These are phyloP conservation scores for Pilaira anomala DNA, from an alignment of 192 early-diverging fungal species.

Conservation along the genomic window DNA sequence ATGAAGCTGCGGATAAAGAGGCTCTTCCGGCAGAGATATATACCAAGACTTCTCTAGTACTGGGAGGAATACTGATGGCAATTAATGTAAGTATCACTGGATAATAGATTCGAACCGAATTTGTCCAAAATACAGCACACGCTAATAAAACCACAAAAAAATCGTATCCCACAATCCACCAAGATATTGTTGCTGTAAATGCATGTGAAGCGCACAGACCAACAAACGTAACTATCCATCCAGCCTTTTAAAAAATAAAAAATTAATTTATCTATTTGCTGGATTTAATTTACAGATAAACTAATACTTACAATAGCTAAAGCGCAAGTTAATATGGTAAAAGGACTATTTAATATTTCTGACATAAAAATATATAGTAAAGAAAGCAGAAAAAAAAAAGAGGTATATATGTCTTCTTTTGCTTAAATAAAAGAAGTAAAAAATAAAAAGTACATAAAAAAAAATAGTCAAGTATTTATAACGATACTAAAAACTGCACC, in stretches of 20 bases:
- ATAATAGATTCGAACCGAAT: slow-evolving; percentile 8
- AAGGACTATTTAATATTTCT: slow-evolving; percentile 1
- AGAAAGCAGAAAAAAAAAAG: slow-evolving; percentile 1
- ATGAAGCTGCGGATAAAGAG: slow-evolving; percentile 11
- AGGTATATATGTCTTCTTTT: too few relatives aligned
- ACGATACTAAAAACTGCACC: too few relatives aligned
- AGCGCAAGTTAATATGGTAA: neutral
- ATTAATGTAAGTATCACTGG: slow-evolving; percentile 23
- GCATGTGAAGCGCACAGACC: slow-evolving; percentile 19
- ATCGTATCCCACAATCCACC: slow-evolving; percentile 29
- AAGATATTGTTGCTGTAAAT: slow-evolving; percentile 11
- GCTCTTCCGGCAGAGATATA: slow-evolving; percentile 13
- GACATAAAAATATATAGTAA: slow-evolving; percentile 4
- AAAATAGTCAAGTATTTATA: too few relatives aligned
- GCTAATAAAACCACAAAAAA: slow-evolving; percentile 6
- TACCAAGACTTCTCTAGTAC: slow-evolving; percentile 14
- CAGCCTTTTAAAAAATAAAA: slow-evolving; percentile 22
- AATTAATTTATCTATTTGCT: neutral
- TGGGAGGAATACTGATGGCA: slow-evolving; percentile 16
- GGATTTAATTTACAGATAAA: neutral
- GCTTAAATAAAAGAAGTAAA: too few relatives aligned
- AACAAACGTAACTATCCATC: slow-evolving; percentile 26
- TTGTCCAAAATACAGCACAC: slow-evolving; percentile 14
- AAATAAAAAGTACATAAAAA: too few relatives aligned
- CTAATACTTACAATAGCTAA: slow-evolving; percentile 4